Evolutionary conservation across 139 green algal genomes (phyloP), one percentile per base, ranked within the genome.

Genomic region (Chlamydomonas applanata): DNA sequence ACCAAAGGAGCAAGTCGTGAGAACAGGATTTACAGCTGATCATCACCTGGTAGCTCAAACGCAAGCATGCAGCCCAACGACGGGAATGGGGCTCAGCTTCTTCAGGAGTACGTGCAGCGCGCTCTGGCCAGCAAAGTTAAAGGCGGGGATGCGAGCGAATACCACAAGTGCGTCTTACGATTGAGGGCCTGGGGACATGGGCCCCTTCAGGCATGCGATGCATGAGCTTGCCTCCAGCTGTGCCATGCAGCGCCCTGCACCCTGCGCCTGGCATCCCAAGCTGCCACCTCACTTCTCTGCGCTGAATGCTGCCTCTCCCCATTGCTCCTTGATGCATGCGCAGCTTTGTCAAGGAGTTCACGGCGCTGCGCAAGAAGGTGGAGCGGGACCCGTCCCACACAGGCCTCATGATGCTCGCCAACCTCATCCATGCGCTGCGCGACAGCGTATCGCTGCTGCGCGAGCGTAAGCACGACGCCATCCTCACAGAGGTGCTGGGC

Each of bases 401-500:
- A 33, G 81, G 66, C 11, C 59, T 79, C 40, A 34, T 75, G 16
- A 59, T 78, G 36, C 74, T 89, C 0, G 33, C 52, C 20, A 81
- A 75, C 25, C 62, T 93, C 25, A 57, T 91, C 13, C 36, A 59
- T 13, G 68, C 82, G 0, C 44, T 89, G 24, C 75, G 72, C 1
- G 33, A 74, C 34, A 83, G 78, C 52, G 79, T 83, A 16, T 83
- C 81, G 0, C 27, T 64, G 11, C 54, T 90, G 3, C 69, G 74
- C 1, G 85, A 91, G 69, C 71, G 79, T 1, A 65, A 57, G 32
- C 87, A 92, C 46, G 83, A 89, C 16, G 30, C 29, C 0, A n/a
- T 90, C n/a, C 62, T 92, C 3, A 60, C 69, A 0, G 71, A 86
- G 17, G 33, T 91, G 1, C 78, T 95, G 25, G 75, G 82, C 25